A percentile compares a stretch with the other conserved stretches of the same genome.
Evolutionary conservation across 768 basidiomycete genomes (phyloP).

Genomic region (Tephrocybe sp.): DNA sequence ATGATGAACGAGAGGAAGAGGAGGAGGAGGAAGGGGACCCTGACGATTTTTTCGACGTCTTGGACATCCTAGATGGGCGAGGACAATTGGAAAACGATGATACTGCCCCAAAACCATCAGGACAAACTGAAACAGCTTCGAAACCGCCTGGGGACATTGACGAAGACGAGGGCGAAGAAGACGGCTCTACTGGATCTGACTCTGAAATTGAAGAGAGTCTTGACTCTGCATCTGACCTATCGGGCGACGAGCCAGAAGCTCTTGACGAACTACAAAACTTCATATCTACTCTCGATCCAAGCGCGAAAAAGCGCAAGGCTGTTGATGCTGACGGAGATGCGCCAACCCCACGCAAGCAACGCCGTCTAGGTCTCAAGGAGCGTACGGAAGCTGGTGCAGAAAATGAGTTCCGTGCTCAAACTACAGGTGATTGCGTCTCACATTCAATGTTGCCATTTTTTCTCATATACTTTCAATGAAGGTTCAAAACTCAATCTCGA

Average conservation of each 20-base stretch:
- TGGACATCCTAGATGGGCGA: constrained; percentile 68
- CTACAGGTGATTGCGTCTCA: constrained; percentile 37
- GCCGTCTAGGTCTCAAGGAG: constrained; percentile 63
- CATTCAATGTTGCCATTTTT: not conserved
- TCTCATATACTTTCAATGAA: constrained; percentile 21
- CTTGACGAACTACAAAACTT: constrained; percentile 72
- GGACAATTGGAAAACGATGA: constrained; percentile 46
- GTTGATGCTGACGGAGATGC: constrained; percentile 37
- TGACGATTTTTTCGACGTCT: constrained; percentile 60
- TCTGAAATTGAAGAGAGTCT: constrained; percentile 47
- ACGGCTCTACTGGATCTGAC: constrained; percentile 34
- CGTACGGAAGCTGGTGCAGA: constrained; percentile 79
- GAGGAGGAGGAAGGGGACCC: constrained; percentile 47
- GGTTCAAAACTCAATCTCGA: constrained; percentile 64
- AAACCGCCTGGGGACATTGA: constrained; percentile 14
- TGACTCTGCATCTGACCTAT: constrained; percentile 49
- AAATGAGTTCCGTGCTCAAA: constrained; percentile 70
- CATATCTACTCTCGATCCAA: constrained; percentile 64
- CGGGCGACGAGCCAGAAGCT: constrained; percentile 53
- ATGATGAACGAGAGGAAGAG: constrained; percentile 42
- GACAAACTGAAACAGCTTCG: not conserved
- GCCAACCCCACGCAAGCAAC: constrained; percentile 38
- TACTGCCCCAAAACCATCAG: constrained; percentile 24
- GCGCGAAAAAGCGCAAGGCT: constrained; percentile 70
- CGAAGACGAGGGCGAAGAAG: constrained; percentile 26